Conservation (phyloP, 352 stramenopile genomes). For the Porosira glacialis region DNA sequence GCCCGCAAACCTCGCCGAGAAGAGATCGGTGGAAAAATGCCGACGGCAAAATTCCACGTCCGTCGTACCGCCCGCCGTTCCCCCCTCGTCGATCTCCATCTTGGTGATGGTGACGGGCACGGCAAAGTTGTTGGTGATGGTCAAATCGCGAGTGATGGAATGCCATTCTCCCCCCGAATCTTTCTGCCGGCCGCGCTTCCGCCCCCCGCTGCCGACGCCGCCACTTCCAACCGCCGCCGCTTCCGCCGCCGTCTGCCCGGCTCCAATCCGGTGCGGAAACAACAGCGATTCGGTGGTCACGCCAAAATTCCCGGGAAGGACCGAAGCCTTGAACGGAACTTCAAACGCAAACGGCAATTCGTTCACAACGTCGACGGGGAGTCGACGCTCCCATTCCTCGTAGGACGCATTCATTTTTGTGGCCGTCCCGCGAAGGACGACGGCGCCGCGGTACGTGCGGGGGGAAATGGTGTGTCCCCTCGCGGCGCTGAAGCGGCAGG, state of each 20-base stretch:
- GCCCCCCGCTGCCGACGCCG: no score
- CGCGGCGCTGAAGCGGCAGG: constrained; percentile 36
- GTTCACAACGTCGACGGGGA: constrained; percentile 20
- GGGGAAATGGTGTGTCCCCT: neutral
- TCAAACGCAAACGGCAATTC: constrained; percentile 20
- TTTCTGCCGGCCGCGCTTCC: neutral
- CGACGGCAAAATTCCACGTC: constrained; percentile 27
- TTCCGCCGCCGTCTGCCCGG: constrained; percentile 24
- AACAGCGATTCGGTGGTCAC: constrained; percentile 43
- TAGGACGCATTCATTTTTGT: constrained; percentile 29
- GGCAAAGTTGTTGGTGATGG: constrained; percentile 56
- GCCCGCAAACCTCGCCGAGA: constrained; percentile 1
- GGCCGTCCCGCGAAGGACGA: constrained; percentile 51
- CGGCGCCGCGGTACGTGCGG: constrained; percentile 42
- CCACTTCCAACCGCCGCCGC: constrained; percentile 25
- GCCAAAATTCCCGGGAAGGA: constrained; percentile 43
- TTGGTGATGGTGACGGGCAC: constrained; percentile 40
- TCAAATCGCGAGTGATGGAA: constrained; percentile 41
- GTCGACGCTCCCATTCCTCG: constrained; percentile 48
- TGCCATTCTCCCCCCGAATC: constrained; percentile 23
- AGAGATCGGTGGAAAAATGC: constrained; percentile 26
- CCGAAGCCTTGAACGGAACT: constrained; percentile 47
- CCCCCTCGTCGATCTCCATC: constrained; percentile 24
- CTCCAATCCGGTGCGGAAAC: constrained; percentile 42
- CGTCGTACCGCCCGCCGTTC: no score